Evolutionary conservation across 2,329 filamentous ascomycete genomes (phyloP), one percentile per base, ranked within the genome.

Genomic region (Trichoderma cornu-damae): DNA sequence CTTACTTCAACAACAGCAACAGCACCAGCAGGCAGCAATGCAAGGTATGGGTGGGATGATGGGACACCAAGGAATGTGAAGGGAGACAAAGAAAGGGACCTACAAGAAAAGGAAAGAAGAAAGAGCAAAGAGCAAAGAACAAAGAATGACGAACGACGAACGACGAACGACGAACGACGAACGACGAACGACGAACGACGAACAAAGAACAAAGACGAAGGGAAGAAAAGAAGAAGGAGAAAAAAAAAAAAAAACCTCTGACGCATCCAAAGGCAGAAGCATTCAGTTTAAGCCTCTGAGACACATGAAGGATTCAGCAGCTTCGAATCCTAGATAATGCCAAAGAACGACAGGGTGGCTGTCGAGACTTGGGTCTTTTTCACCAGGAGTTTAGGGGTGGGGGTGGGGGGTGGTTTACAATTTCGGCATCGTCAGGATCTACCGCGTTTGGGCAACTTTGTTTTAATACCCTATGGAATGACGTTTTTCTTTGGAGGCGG

Each of bases 31-130:
- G 62, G 70, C 69, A 50, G 70, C 72, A 30, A 77, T 82, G 73
- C 77, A 80, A 59, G 76, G 76, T 6, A 81, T 82, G 75, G 74
- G 77, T 53, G 73, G 75, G 24, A 82, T 83, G 75, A 79, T 80
- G 77, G 75, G 75, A 11, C 72, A 73, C 18, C 76, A 79, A 62
- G 76, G 75, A 37, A 78, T 79, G 75, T 78, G 72, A 66, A 49
- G 34, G 16, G 16, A 6, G 51, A 37, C 7, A 24, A 24, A 11
- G 11, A 30, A 2, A 6, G 28, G 5, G 28, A 9, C 28, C 2
- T n/a, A n/a, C 37, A 26, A 28, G n/a, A 37, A 32, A 22, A 30
- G 6, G 9, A 30, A 30, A 30, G 28, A 30, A 7, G 28, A 9
- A 30, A 30, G 28, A 6, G 28, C 28, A 30, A 30, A 30, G n/a